A percentile compares a stretch with the other conserved stretches of the same genome.
These are phyloP conservation scores for Hypocreales sp. DNA, from an alignment of 2,329 filamentous ascomycete genomes.

Conservation along the genomic window DNA sequence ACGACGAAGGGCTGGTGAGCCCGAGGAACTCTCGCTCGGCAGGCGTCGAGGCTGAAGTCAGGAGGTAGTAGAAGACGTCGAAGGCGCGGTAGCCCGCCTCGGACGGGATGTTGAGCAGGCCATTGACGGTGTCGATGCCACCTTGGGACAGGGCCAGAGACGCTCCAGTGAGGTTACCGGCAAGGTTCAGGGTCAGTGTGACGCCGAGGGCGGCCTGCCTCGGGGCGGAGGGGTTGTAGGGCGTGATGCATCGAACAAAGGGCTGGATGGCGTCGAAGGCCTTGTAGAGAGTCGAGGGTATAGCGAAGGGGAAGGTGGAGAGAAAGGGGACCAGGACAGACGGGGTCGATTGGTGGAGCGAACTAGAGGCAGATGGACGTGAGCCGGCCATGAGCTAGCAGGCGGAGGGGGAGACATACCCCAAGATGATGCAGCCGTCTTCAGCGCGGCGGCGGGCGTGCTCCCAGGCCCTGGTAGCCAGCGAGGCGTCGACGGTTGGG, in stretches of 20 bases:
- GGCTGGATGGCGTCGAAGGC: slow-evolving; percentile 71
- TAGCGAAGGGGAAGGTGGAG: slow-evolving; percentile 60
- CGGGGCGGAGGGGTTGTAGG: slow-evolving; percentile 72
- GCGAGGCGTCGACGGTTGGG: slow-evolving; percentile 59
- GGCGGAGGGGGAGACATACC: slow-evolving; percentile 51
- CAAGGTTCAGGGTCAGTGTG: slow-evolving; percentile 65
- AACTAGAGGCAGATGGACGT: slow-evolving; percentile 42
- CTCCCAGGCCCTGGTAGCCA: slow-evolving; percentile 83
- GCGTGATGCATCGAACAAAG: slow-evolving; percentile 76
- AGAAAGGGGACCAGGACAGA: slow-evolving; percentile 74
- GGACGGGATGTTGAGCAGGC: slow-evolving; percentile 64
- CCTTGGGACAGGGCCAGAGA: slow-evolving; percentile 68
- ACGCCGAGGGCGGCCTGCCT: slow-evolving; percentile 70
- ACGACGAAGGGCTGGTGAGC: slow-evolving; percentile 61
- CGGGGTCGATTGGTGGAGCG: slow-evolving; percentile 76
- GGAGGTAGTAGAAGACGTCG: slow-evolving; percentile 93
- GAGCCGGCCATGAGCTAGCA: too few species aligned
- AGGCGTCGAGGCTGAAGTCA: slow-evolving; percentile 79
- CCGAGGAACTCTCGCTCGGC: slow-evolving; percentile 81
- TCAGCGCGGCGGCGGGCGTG: slow-evolving; percentile 89
- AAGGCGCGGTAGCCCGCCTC: slow-evolving; percentile 81
- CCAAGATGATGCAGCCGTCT: slow-evolving; percentile 82
- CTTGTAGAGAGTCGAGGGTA: slow-evolving; percentile 61
- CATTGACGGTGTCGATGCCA: slow-evolving; percentile 71
- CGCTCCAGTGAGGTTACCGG: slow-evolving; percentile 63